A percentile compares a stretch with the other conserved stretches of the same genome.
Evolutionary conservation across 2,329 filamentous ascomycete genomes (phyloP).

Genomic region (Mycosphaerella sp.): DNA sequence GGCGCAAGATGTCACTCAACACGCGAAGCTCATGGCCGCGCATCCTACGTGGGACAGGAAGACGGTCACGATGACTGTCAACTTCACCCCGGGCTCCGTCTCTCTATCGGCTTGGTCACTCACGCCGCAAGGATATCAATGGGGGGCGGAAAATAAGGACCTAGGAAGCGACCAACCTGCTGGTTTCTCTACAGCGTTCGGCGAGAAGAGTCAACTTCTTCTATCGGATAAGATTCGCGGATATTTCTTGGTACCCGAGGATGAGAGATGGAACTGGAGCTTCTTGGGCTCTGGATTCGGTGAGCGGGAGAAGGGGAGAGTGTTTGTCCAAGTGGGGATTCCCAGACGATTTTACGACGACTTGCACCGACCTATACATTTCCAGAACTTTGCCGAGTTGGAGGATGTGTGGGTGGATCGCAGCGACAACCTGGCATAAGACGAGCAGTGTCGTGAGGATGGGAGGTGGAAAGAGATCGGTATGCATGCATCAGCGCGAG

Average conservation of each 20-base stretch:
- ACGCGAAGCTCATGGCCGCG: slow-evolving; percentile 78
- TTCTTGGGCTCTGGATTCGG: slow-evolving; percentile 92
- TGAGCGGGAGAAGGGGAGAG: slow-evolving; percentile 71
- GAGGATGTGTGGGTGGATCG: slow-evolving; percentile 96
- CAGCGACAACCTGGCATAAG: slow-evolving; percentile 80
- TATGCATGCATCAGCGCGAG: neutral
- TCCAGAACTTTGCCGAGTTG: slow-evolving; percentile 93
- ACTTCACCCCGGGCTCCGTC: slow-evolving; percentile 93
- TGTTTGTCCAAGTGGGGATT: slow-evolving; percentile 91
- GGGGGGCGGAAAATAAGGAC: slow-evolving; percentile 95
- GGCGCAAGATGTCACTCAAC: slow-evolving; percentile 86
- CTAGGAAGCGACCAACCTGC: slow-evolving; percentile 85
- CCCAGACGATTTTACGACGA: slow-evolving; percentile 84
- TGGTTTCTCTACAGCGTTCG: slow-evolving; percentile 74
- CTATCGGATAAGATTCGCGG: slow-evolving; percentile 90
- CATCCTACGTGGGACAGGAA: slow-evolving; percentile 80
- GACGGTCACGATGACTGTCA: slow-evolving; percentile 89
- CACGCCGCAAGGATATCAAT: slow-evolving; percentile 87
- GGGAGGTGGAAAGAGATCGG: neutral
- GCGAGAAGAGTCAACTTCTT: slow-evolving; percentile 89
- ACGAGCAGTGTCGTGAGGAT: neutral
- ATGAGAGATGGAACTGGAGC: slow-evolving; percentile 91
- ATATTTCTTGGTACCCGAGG: slow-evolving; percentile 92
- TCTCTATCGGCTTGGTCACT: slow-evolving; percentile 91
- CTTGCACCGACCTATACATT: slow-evolving; percentile 86